A percentile compares a stretch with the other conserved stretches of the same genome.
Evolutionary conservation across 1,284 basidiomycete species (phyloP).

Genomic region (Apiotrichum brassicae): DNA sequence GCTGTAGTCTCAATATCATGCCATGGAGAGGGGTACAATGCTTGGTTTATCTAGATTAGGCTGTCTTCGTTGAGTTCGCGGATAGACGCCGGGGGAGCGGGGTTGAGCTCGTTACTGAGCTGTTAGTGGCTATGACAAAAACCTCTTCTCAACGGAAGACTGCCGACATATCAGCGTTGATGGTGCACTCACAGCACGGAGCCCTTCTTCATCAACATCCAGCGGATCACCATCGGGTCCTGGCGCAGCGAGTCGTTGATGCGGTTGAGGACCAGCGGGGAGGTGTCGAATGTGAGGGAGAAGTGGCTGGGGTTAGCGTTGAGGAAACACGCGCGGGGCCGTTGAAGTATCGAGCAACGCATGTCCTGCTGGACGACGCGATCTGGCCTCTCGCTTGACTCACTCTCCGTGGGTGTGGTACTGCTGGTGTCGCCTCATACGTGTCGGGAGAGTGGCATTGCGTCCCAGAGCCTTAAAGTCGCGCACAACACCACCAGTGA

Average conservation of each 20-base stretch:
- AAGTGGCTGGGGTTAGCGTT: slow-evolving; percentile 37
- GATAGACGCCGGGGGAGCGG: slow-evolving; percentile 10
- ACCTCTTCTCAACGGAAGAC: too few relatives aligned
- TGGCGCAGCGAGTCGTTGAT: slow-evolving; percentile 39
- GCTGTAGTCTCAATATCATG: slow-evolving; percentile 1
- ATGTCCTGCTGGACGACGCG: too few relatives aligned
- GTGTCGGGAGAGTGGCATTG: slow-evolving; percentile 35
- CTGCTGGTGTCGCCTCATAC: slow-evolving; percentile 44
- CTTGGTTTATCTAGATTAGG: not conserved
- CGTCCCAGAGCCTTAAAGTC: slow-evolving; percentile 41
- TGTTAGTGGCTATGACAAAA: too few relatives aligned
- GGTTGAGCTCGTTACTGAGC: slow-evolving; percentile 14
- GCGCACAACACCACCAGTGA: slow-evolving; percentile 43
- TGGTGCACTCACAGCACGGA: slow-evolving; percentile 11
- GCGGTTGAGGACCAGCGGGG: slow-evolving; percentile 39
- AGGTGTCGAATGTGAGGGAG: slow-evolving; percentile 44
- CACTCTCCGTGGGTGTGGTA: slow-evolving; percentile 45
- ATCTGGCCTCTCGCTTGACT: too few relatives aligned
- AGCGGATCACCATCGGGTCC: slow-evolving; percentile 42
- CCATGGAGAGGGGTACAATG: slow-evolving; percentile 1
- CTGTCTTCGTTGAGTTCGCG: slow-evolving; percentile 1
- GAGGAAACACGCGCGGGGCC: not conserved
- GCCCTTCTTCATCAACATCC: slow-evolving; percentile 21
- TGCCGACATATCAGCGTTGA: not conserved
- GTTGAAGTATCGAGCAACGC: too few relatives aligned